Conservation (phyloP, 371 early-diverging fungal genomes). For the Mucor piriformis region DNA sequence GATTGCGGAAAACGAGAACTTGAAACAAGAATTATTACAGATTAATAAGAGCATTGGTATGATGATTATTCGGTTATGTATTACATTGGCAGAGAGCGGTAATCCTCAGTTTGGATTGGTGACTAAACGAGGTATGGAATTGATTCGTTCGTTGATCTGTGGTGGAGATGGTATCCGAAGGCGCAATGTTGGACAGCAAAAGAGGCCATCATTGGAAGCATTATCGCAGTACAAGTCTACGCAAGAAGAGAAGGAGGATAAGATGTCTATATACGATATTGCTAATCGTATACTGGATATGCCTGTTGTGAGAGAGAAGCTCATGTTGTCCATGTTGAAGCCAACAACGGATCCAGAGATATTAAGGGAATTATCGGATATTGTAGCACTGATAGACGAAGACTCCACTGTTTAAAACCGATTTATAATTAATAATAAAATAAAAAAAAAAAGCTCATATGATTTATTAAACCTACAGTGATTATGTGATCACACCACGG, state of each 20-base stretch:
- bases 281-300: conserved; percentile 46
- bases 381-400: conserved; percentile 46
- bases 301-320: conserved; percentile 39
- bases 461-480: background rate
- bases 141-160: conserved; percentile 43
- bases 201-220: conserved; percentile 6
- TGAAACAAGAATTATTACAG: conserved; percentile 40
- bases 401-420: conserved; percentile 22
- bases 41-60: conserved; percentile 46
- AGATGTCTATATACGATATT: conserved; percentile 20
- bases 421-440: background rate
- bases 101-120: conserved; percentile 44
- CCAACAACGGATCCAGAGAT: conserved; percentile 48
- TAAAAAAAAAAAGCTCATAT: background rate
- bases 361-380: conserved; percentile 43
- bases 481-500: too few species aligned
- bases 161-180: conserved; percentile 43
- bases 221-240: background rate
- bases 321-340: conserved; percentile 49
- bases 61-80: conserved; percentile 54
- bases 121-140: conserved; percentile 46
- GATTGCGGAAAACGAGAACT: conserved; percentile 34
- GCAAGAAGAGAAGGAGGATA: conserved; percentile 17
- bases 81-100: conserved; percentile 57
- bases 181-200: conserved; percentile 13